These are phyloP conservation scores for Fusarium luffae DNA, from an alignment of 2,329 filamentous ascomycete species.

Conservation along the genomic window DNA sequence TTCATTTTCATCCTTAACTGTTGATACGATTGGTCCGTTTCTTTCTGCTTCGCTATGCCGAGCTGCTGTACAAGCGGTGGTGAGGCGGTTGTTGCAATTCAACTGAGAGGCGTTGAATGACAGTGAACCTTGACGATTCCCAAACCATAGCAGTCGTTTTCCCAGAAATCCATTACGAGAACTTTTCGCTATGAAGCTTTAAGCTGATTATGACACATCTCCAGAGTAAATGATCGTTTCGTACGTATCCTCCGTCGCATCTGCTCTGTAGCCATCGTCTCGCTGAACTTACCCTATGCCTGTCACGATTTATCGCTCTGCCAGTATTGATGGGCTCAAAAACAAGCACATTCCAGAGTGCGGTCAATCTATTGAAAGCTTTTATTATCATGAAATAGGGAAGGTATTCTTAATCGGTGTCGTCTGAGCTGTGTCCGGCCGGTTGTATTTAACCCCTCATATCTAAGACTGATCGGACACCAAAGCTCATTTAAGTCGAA, in stretches of 20 bases:
- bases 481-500: no score
- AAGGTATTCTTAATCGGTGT: fast-evolving
- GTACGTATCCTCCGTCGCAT: not conserved
- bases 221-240: not conserved
- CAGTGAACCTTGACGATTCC: not conserved
- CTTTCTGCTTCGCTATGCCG: not conserved
- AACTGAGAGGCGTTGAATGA: fast-evolving
- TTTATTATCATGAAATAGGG: fast-evolving
- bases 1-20: no score
- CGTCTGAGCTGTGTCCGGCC: not conserved
- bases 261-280: not conserved
- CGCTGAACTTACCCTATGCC: not conserved
- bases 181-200: not conserved
- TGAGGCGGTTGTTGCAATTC: not conserved
- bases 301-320: no score
- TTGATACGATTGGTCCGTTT: fast-evolving
- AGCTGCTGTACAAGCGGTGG: fast-evolving
- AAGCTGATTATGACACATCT: fast-evolving
- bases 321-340: not conserved
- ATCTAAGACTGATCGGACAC: not conserved
- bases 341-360: not conserved
- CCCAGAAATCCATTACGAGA: no score
- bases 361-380: not conserved
- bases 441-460: not conserved
- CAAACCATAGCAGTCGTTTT: not conserved